Evolutionary conservation across 331 rosid species (phyloP).

Genomic region (Phaseolus coccineus): DNA sequence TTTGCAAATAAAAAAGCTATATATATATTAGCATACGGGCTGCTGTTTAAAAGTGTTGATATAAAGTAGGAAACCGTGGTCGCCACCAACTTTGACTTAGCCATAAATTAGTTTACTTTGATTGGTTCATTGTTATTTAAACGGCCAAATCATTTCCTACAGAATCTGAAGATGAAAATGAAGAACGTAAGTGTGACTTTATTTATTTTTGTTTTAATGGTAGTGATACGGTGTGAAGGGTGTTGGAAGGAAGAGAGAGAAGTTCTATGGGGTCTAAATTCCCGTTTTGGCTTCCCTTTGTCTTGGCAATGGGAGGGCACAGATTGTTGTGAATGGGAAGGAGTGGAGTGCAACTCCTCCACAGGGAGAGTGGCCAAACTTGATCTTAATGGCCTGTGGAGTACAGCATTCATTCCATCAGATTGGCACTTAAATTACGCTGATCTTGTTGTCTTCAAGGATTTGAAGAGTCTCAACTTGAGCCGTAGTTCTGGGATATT

Average conservation of each 20-base stretch:
- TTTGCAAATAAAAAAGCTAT: too few species aligned
- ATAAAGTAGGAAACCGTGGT: background rate
- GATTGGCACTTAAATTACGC: constrained; percentile 13
- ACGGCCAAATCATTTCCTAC: background rate
- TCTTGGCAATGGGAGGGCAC: constrained; percentile 9
- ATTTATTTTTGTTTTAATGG: background rate
- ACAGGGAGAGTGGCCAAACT: constrained; percentile 14
- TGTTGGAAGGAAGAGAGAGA: constrained; percentile 42
- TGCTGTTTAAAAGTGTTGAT: too few species aligned
- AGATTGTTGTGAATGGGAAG: constrained; percentile 41
- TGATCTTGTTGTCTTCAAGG: constrained; percentile 25
- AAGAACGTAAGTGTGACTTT: background rate
- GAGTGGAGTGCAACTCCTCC: constrained; percentile 33
- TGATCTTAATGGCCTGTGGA: background rate
- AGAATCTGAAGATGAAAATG: background rate
- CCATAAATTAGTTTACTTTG: background rate
- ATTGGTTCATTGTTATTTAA: background rate
- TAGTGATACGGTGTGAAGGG: constrained; percentile 20
- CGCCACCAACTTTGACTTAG: background rate
- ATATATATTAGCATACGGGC: too few species aligned
- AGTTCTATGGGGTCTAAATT: constrained; percentile 9
- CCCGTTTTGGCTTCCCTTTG: background rate
- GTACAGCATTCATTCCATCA: background rate
- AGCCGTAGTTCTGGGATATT: accelerated
- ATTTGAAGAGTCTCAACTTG: constrained; percentile 29